A percentile compares a stretch with the other conserved stretches of the same genome.
phyloP scores from a whole-genome alignment of 2,329 filamentous ascomycete genomes.

The Tolypocladium amazonense region DNA sequence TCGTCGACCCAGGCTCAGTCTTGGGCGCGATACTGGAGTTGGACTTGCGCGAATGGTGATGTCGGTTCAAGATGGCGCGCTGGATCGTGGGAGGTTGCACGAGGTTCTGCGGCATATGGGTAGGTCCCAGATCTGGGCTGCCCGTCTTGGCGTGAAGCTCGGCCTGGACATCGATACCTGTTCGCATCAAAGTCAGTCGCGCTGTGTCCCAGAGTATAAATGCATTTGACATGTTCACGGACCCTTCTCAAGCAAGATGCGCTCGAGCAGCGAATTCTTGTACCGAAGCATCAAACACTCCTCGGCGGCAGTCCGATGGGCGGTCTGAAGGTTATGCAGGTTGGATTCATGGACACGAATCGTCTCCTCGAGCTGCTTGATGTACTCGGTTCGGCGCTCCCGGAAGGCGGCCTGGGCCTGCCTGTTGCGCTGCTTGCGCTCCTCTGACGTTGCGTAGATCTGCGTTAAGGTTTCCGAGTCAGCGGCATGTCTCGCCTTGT shows the following conservation, averaged over 20 bases:
- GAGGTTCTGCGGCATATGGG: constrained; percentile 54
- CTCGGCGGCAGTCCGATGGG: constrained; percentile 86
- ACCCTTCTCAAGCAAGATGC: constrained; percentile 96
- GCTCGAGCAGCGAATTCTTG: constrained; percentile 93
- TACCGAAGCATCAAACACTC: constrained; percentile 97
- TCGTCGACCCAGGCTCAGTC: constrained; percentile 41
- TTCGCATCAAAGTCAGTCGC: not conserved
- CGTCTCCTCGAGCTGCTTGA: constrained; percentile 95
- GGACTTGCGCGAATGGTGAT: constrained; percentile 64
- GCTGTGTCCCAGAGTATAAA: not conserved
- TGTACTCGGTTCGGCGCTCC: constrained; percentile 95
- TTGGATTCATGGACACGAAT: constrained; percentile 96
- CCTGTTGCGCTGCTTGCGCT: constrained; percentile 93
- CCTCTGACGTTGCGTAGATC: constrained; percentile 98
- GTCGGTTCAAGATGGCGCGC: constrained; percentile 70
- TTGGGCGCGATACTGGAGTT: constrained; percentile 68
- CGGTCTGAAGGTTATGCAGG: constrained; percentile 83
- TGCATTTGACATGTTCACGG: not conserved
- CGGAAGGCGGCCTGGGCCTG: constrained; percentile 96
- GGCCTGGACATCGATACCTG: constrained; percentile 93
- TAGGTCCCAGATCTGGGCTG: constrained; percentile 68
- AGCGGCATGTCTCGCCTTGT: constrained; percentile 5
- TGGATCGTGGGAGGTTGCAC: constrained; percentile 70
- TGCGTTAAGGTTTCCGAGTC: constrained; percentile 23
- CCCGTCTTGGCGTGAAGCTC: constrained; percentile 89